A percentile compares a stretch with the other conserved stretches of the same genome.
These are phyloP conservation scores for Acrocalymma vagum DNA, from an alignment of 2,329 filamentous ascomycete species.

Conservation along the genomic window DNA sequence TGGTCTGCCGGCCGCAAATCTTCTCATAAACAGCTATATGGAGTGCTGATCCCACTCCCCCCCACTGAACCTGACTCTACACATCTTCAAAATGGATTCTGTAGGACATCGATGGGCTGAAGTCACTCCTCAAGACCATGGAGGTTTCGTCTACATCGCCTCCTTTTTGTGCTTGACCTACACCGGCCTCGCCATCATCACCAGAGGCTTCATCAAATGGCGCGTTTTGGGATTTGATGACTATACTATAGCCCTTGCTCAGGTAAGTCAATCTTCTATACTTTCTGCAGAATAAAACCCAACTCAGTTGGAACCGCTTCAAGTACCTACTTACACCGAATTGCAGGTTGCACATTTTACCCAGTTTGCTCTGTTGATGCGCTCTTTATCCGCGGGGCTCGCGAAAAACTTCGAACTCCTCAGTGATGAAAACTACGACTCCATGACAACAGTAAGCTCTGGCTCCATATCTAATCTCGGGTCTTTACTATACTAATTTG, in stretches of 20 bases:
- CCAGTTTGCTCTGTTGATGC: slow-evolving; percentile 29
- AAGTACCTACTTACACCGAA: neutral
- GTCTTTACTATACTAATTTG: no score
- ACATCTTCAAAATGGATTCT: slow-evolving; percentile 15
- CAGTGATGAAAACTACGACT: slow-evolving; percentile 19
- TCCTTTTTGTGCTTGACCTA: slow-evolving; percentile 34
- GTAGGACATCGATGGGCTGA: slow-evolving; percentile 26
- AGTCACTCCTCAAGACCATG: slow-evolving; percentile 32
- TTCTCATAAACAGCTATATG: slow-evolving; percentile 10
- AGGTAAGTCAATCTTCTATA: slow-evolving; percentile 23
- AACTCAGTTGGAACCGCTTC: neutral
- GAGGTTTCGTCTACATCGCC: slow-evolving; percentile 34
- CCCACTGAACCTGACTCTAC: neutral
- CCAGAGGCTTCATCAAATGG: slow-evolving; percentile 35
- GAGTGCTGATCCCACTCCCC: slow-evolving; percentile 2
- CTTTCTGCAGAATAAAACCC: neutral
- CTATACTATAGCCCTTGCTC: slow-evolving; percentile 26
- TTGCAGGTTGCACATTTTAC: slow-evolving; percentile 19
- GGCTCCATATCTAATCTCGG: neutral
- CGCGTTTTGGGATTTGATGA: slow-evolving; percentile 35
- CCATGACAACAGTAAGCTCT: slow-evolving; percentile 28
- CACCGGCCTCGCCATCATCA: slow-evolving; percentile 29
- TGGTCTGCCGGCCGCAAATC: no score
- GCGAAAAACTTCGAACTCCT: slow-evolving; percentile 27
- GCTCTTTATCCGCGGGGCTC: slow-evolving; percentile 30